These are phyloP conservation scores for Fusarium sp. DNA, from an alignment of 2,329 filamentous ascomycete genomes.

Conservation along the genomic window DNA sequence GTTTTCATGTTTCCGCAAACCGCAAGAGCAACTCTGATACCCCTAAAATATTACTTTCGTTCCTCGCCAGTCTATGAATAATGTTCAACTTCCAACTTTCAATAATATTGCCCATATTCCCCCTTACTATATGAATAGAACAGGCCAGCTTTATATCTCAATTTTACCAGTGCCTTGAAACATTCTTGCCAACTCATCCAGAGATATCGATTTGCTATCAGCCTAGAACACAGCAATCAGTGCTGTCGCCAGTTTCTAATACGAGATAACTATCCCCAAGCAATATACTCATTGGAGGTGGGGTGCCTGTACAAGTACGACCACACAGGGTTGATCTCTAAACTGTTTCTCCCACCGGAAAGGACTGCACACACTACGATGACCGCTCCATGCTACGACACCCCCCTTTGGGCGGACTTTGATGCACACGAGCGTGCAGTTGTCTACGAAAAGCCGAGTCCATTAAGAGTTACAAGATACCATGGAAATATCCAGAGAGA, in stretches of 20 bases:
- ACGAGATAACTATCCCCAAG: neutral
- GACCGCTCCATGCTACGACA: conserved; percentile 50
- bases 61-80: neutral
- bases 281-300: neutral
- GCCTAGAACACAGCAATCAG: neutral
- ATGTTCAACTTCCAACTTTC: neutral
- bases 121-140: conserved; percentile 10
- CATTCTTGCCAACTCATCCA: conserved; percentile 1
- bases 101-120: neutral
- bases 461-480: conserved; percentile 64
- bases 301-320: neutral
- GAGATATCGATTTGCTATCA: neutral
- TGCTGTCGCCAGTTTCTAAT: neutral
- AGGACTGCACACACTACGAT: conserved; percentile 45
- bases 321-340: too few relatives aligned
- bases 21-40: conserved; percentile 42
- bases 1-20: neutral
- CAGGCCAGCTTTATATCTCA: conserved; percentile 1
- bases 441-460: conserved; percentile 54
- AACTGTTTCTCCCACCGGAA: too few relatives aligned
- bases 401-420: conserved; percentile 50
- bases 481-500: conserved; percentile 18
- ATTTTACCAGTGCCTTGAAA: neutral
- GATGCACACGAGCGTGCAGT: conserved; percentile 42
- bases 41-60: conserved; percentile 14